Evolutionary conservation across 2,329 filamentous ascomycete genomes (phyloP).

Genomic region (Fusarium sp.): DNA sequence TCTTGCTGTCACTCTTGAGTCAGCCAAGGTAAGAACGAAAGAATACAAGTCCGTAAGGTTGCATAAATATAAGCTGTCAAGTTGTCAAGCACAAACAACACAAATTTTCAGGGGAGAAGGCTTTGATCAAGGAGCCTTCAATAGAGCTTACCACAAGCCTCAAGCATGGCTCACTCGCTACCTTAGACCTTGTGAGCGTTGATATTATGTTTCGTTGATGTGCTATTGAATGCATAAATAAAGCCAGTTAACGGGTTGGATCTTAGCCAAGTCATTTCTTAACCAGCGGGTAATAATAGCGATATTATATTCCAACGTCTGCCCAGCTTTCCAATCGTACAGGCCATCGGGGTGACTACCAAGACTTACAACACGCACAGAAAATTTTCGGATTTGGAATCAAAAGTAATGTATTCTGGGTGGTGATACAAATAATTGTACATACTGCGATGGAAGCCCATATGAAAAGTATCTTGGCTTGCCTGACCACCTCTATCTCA

Average conservation of each 20-base stretch:
- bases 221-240: neutral
- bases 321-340: neutral
- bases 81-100: conserved; percentile 6
- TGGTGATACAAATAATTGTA: conserved; percentile 49
- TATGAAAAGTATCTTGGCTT: conserved; percentile 8
- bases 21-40: neutral
- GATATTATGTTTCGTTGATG: too few relatives aligned
- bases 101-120: neutral
- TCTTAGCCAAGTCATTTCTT: neutral
- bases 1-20: conserved; percentile 1
- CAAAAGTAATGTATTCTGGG: conserved; percentile 27
- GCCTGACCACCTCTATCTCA: conserved; percentile 10
- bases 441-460: conserved; percentile 37
- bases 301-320: neutral
- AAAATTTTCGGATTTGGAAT: conserved; percentile 1
- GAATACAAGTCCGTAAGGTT: neutral
- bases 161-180: neutral
- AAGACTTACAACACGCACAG: neutral
- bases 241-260: neutral
- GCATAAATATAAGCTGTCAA: neutral
- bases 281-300: neutral
- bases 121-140: neutral
- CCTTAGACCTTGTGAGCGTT: neutral
- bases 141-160: neutral
- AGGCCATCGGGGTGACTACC: neutral